Conservation (phyloP, 176 grass and related monocot genomes). For the Typha latifolia region DNA sequence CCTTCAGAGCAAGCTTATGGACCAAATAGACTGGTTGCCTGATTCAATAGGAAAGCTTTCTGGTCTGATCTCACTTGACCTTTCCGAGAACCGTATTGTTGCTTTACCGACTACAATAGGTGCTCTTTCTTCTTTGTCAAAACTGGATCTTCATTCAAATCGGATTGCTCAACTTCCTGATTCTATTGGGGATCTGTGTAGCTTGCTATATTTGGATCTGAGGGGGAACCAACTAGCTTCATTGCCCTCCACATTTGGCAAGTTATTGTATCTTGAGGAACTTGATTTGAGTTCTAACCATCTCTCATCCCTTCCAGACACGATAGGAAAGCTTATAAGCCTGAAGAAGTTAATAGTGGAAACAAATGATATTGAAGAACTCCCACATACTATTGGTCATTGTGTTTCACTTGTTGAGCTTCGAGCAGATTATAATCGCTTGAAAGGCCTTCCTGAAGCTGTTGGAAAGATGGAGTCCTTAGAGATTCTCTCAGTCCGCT, state of each 20-base stretch:
- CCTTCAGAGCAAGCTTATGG: conserved; percentile 60
- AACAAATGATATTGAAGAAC: conserved; percentile 79
- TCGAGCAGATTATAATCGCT: conserved; percentile 70
- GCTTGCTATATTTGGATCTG: conserved; percentile 57
- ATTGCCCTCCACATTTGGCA: conserved; percentile 57
- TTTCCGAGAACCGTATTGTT: conserved; percentile 67
- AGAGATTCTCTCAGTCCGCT: conserved; percentile 78
- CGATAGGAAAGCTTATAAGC: conserved; percentile 52
- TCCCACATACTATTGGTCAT: conserved; percentile 82
- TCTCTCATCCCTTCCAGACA: conserved; percentile 60
- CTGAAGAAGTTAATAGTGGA: conserved; percentile 77
- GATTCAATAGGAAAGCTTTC: conserved; percentile 92
- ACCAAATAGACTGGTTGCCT: conserved; percentile 91
- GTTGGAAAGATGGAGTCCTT: conserved; percentile 80
- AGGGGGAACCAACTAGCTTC: conserved; percentile 73
- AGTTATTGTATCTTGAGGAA: conserved; percentile 78
- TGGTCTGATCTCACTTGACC: conserved; percentile 64
- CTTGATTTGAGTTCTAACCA: conserved; percentile 69
- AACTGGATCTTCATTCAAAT: conserved; percentile 77
- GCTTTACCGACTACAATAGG: conserved; percentile 63
- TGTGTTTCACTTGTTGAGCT: conserved; percentile 73
- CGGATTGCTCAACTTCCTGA: conserved; percentile 60
- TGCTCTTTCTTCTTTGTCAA: conserved; percentile 73
- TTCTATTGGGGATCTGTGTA: conserved; percentile 54
- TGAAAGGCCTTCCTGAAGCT: conserved; percentile 91